These are phyloP conservation scores for Lepiota subincarnata DNA, from an alignment of 768 basidiomycete species.

Conservation along the genomic window DNA sequence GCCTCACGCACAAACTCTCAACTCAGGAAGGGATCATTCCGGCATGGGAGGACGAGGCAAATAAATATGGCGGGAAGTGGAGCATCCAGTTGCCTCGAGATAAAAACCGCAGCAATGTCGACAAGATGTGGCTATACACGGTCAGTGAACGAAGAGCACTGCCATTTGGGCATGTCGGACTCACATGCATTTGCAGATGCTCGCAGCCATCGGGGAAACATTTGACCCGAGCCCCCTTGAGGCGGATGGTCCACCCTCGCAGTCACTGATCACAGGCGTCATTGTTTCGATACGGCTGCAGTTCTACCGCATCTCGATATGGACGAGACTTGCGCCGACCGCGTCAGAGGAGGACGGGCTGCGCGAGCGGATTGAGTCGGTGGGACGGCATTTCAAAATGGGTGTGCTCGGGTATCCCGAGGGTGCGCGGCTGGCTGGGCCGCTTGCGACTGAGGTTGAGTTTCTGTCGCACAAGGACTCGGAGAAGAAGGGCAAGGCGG, in stretches of 20 bases:
- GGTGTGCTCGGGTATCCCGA: constrained; percentile 81
- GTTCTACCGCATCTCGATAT: constrained; percentile 96
- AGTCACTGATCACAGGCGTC: constrained; percentile 83
- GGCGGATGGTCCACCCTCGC: constrained; percentile 38
- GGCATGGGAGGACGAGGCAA: constrained; percentile 96
- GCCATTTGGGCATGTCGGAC: constrained; percentile 3
- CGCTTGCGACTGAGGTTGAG: constrained; percentile 93
- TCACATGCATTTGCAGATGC: constrained; percentile 62
- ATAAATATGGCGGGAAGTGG: constrained; percentile 98
- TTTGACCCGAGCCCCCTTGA: constrained; percentile 82
- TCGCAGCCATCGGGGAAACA: constrained; percentile 98
- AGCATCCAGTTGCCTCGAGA: constrained; percentile 95
- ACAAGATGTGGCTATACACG: constrained; percentile 98
- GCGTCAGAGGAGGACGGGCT: constrained; percentile 48
- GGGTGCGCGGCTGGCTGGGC: constrained; percentile 68
- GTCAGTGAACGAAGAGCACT: constrained; percentile 36
- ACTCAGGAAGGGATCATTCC: constrained; percentile 89
- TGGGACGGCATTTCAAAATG: constrained; percentile 90
- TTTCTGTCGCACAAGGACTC: constrained; percentile 93
- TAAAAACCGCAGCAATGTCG: constrained; percentile 79
- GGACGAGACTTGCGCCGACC: constrained; percentile 84
- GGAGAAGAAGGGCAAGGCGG: constrained; percentile 87
- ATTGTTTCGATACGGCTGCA: constrained; percentile 92
- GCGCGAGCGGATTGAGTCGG: constrained; percentile 75
- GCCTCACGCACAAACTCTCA: background rate